A percentile compares a stretch with the other conserved stretches of the same genome.
Conservation (phyloP, 331 rosid genomes). For the Ulmus americana region DNA sequence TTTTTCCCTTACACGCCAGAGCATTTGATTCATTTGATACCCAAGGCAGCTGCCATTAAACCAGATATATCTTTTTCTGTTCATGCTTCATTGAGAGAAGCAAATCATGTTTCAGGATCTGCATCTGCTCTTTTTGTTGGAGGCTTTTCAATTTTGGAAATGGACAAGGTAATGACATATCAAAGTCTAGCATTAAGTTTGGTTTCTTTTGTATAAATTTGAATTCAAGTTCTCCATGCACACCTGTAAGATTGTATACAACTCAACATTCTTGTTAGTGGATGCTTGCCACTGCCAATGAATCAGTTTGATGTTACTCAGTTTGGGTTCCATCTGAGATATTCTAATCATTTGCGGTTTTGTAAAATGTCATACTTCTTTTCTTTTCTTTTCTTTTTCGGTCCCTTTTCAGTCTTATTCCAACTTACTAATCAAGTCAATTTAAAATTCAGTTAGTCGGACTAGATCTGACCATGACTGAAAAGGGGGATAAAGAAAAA, state of each 20-base stretch:
- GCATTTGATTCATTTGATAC: constrained; percentile 62
- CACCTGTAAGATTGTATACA: background rate
- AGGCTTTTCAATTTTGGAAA: constrained; percentile 73
- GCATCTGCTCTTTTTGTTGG: constrained; percentile 80
- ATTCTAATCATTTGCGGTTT: too few relatives aligned
- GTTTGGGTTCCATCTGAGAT: background rate
- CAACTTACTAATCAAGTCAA: too few relatives aligned
- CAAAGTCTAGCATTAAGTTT: background rate
- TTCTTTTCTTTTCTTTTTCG: too few relatives aligned
- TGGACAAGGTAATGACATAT: constrained; percentile 50
- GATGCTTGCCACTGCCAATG: background rate
- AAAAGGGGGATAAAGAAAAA: too few relatives aligned
- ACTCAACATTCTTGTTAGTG: background rate
- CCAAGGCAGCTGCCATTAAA: constrained; percentile 63
- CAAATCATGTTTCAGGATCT: constrained; percentile 57
- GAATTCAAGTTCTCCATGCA: background rate
- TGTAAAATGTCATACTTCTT: too few relatives aligned
- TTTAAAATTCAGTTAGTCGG: too few relatives aligned
- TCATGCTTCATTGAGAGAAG: constrained; percentile 55
- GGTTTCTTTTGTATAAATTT: background rate
- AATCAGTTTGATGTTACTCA: background rate
- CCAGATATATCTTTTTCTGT: constrained; percentile 61
- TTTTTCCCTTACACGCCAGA: constrained; percentile 87
- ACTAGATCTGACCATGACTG: too few relatives aligned
- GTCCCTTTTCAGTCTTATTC: too few relatives aligned